These are phyloP conservation scores for Rusavskia elegans DNA, from an alignment of 495 filamentous ascomycete species.

Conservation along the genomic window DNA sequence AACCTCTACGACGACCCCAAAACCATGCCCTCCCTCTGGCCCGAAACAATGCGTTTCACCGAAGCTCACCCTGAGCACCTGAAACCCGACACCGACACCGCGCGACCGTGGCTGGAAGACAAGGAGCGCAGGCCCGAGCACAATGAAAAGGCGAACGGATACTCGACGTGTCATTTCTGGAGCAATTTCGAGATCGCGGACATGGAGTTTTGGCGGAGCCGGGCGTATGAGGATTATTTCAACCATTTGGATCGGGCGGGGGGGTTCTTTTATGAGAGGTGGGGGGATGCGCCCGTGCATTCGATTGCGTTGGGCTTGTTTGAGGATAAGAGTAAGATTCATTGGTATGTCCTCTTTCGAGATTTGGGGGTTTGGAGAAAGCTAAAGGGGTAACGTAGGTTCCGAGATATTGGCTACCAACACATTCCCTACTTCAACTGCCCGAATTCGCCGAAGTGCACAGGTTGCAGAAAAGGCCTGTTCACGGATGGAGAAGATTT, in stretches of 20 bases:
- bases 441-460: conserved; percentile 89
- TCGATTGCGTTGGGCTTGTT: conserved; percentile 66
- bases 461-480: conserved; percentile 67
- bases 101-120: conserved; percentile 77
- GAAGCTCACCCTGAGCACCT: conserved; percentile 59
- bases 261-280: conserved; percentile 97
- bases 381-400: conserved; percentile 37
- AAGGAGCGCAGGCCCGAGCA: conserved; percentile 61
- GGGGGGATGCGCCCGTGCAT: conserved; percentile 97
- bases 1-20: conserved; percentile 86
- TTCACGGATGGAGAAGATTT: conserved; percentile 78
- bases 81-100: conserved; percentile 57
- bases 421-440: conserved; percentile 99
- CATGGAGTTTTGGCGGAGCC: conserved; percentile 85
- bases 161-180: conserved; percentile 99
- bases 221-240: conserved; percentile 90
- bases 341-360: conserved; percentile 53
- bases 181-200: conserved; percentile 97
- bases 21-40: conserved; percentile 84
- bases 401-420: conserved; percentile 97
- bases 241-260: conserved; percentile 86
- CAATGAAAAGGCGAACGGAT: conserved; percentile 64
- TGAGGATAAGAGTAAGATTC: conserved; percentile 76
- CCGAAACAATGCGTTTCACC: conserved; percentile 79
- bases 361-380: too few species aligned